phyloP scores from a whole-genome alignment of 805 yeast species.

The Saccharomycopsis sp. region DNA sequence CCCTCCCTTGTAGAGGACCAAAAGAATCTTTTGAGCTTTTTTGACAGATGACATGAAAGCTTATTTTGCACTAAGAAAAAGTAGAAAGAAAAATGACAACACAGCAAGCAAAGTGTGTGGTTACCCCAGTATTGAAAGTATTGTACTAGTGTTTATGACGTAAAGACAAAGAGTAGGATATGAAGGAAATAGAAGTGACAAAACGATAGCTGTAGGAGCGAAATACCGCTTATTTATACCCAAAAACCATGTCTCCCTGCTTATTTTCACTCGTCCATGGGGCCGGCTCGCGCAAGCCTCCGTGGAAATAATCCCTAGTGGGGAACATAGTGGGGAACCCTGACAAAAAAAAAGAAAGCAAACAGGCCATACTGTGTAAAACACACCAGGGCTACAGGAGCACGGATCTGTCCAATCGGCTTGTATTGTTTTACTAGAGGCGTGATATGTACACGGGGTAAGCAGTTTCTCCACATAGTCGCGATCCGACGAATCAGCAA shows the following conservation, averaged over 20 bases:
- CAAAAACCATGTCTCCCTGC: neutral
- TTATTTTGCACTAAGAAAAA: neutral
- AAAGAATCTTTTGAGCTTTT: constrained; percentile 35
- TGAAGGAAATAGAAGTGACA: neutral
- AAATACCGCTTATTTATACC: neutral
- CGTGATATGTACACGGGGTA: too few species aligned
- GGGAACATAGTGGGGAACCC: neutral
- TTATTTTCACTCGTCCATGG: neutral
- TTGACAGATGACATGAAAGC: neutral
- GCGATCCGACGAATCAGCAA: too few species aligned
- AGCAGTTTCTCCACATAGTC: too few species aligned
- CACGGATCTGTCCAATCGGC: too few species aligned
- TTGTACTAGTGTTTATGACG: neutral
- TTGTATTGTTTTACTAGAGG: too few species aligned
- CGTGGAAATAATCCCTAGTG: neutral
- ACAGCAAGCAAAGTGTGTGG: too few species aligned
- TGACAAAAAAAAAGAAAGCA: neutral
- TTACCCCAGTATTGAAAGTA: neutral
- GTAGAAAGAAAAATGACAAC: neutral
- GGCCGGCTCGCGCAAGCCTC: neutral
- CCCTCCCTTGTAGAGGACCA: constrained; percentile 54
- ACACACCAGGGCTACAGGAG: neutral
- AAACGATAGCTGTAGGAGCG: neutral
- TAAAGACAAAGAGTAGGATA: neutral
- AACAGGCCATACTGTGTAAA: neutral